phyloP scores from a whole-genome alignment of 2,329 filamentous ascomycete species.

The Calycina herbarum region DNA sequence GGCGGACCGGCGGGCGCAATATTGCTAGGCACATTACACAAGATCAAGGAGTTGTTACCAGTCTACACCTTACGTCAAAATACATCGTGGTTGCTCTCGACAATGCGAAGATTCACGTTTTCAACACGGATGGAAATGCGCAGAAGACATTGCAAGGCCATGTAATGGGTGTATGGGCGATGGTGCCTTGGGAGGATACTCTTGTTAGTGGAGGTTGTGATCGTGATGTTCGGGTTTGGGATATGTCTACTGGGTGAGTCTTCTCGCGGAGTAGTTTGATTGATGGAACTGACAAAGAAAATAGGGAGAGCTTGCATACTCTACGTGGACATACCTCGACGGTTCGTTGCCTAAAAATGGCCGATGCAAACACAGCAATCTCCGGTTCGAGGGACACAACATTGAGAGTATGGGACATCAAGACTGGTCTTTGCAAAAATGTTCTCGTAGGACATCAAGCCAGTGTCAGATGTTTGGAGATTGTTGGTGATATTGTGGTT shows the following conservation, averaged over 20 bases:
- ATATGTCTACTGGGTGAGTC: conserved; percentile 84
- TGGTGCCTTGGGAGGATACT: conserved; percentile 96
- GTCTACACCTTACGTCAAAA: conserved; percentile 87
- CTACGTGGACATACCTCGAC: conserved; percentile 95
- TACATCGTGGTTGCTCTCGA: conserved; percentile 98
- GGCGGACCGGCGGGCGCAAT: conserved; percentile 86
- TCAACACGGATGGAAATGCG: conserved; percentile 85
- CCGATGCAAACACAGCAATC: conserved; percentile 88
- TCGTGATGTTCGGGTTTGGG: conserved; percentile 94
- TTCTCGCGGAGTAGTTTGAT: conserved; percentile 28
- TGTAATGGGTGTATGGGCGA: conserved; percentile 99
- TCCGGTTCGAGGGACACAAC: conserved; percentile 96
- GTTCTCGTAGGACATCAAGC: conserved; percentile 94
- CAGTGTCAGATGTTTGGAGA: conserved; percentile 91
- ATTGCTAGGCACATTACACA: conserved; percentile 88
- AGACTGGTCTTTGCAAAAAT: conserved; percentile 82
- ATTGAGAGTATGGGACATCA: conserved; percentile 91
- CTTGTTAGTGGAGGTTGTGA: conserved; percentile 96
- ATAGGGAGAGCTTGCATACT: conserved; percentile 73
- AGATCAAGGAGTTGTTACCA: conserved; percentile 95
- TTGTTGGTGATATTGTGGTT: conserved; percentile 95
- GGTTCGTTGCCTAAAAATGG: conserved; percentile 97
- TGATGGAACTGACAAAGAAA: conserved; percentile 32
- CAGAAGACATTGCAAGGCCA: conserved; percentile 90
- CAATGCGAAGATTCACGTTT: conserved; percentile 98